These are phyloP conservation scores for Leucogyrophana mollusca DNA, from an alignment of 768 basidiomycete species.

Conservation along the genomic window DNA sequence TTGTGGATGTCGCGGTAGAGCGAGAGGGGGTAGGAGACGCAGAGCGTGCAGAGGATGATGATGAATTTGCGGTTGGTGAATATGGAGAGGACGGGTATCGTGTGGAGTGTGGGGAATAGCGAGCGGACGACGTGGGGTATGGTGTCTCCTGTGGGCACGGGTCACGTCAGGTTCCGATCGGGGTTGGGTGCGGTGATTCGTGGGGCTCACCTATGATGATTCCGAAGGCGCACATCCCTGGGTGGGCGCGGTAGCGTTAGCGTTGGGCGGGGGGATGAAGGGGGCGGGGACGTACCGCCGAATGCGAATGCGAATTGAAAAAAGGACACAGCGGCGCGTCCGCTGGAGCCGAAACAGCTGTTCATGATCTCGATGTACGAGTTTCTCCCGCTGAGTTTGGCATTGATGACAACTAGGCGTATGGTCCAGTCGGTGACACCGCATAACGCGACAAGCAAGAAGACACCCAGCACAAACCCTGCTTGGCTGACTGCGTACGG, in stretches of 20 bases:
- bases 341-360: conserved; percentile 86
- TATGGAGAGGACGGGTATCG: conserved; percentile 71
- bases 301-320: conserved; percentile 99
- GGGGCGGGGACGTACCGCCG: conserved; percentile 58
- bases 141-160: conserved; percentile 68
- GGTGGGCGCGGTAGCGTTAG: no score
- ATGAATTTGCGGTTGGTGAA: conserved; percentile 88
- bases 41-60: conserved; percentile 81
- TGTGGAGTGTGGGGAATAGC: conserved; percentile 67
- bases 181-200: no score
- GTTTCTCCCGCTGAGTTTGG: conserved; percentile 89
- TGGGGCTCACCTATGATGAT: conserved; percentile 73
- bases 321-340: conserved; percentile 92
- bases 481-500: conserved; percentile 95
- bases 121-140: conserved; percentile 92
- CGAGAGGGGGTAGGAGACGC: conserved; percentile 92
- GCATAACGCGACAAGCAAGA: conserved; percentile 80
- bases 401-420: conserved; percentile 91
- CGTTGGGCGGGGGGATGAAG: no score
- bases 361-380: conserved; percentile 96
- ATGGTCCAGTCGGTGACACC: conserved; percentile 97
- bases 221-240: conserved; percentile 97
- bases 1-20: conserved; percentile 98
- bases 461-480: conserved; percentile 84
- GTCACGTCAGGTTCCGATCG: neutral